Evolutionary conservation across 345 rosid genomes (phyloP), one percentile per base, ranked within the genome.

Genomic region (Gossypium ekmanianum): DNA sequence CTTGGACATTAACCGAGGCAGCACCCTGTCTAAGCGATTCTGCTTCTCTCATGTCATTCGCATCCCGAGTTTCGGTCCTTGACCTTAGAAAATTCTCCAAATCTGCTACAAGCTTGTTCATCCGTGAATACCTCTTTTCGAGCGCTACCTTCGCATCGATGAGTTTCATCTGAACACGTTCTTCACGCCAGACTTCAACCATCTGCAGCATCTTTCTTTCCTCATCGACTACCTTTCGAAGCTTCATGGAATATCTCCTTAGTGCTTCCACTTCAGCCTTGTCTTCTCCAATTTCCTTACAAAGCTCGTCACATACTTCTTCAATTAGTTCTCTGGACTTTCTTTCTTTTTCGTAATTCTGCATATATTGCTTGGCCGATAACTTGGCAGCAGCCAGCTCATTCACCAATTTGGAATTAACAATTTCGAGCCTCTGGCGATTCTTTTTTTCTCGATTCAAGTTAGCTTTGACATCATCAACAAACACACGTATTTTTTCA

Each of bases 111-210:
- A 88, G 85, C 51, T 71, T 80, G 81, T 81, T 85, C 85, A 85
- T 85, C 34, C 77, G 82, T 13, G 85, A 78, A 52, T 82, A 83
- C 70, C 74, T 82, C 57, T 82, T 82, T 78, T 85, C 84, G 0
- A 85, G 81, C 11, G 84, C 81, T 52, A 80, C 84, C 79, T 87
- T 88, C 7, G 93, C 93, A 85, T 91, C 96, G 22, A 87, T 75
- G 72, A 91, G 86, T 86, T 91, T 91, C 96, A 91, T 91, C 79
- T 87, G 91, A 85, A 90, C 93, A 50, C 89, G 90, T 70, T 88
- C 93, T 83, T 91, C 96, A n/a, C 91, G 93, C 96, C 96, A 87
- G 39, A 89, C 89, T 79, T 89, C 92, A 1, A 91, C 96, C 91
- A 89, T 89, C 84, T 91, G 96, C 77, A 89, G 71, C 96, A 87